phyloP scores from a whole-genome alignment of 2,329 filamentous ascomycete species.

The Calonectria pauciramosa region DNA sequence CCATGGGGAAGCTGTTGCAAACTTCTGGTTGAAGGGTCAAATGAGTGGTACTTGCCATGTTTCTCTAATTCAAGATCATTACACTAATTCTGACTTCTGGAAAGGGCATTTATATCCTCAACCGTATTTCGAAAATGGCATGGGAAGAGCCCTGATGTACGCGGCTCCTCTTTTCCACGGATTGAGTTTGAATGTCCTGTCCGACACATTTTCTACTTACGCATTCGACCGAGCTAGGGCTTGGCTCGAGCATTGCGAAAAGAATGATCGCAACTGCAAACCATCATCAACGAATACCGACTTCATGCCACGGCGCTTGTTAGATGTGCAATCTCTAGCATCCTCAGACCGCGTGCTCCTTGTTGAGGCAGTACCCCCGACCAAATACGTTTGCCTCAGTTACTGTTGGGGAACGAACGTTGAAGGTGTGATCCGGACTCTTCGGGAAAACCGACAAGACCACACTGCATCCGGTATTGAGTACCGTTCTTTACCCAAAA shows the following conservation, averaged over 20 bases:
- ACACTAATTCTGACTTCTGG: not conserved
- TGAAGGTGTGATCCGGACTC: not conserved
- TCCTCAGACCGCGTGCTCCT: not conserved
- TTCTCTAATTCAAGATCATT: not conserved
- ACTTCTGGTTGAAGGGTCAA: not conserved
- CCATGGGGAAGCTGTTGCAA: not conserved
- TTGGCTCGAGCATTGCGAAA: not conserved
- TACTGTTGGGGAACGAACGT: constrained; percentile 9
- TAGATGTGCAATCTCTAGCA: not conserved
- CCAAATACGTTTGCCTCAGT: constrained; percentile 6
- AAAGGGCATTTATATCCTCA: not conserved
- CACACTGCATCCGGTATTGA: not conserved
- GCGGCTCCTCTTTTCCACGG: not conserved
- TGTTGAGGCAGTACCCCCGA: not conserved
- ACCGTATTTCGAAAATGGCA: not conserved
- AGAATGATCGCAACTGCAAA: not conserved
- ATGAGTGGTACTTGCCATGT: not conserved
- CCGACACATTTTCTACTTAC: not conserved
- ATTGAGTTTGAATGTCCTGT: not conserved
- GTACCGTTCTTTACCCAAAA: not conserved
- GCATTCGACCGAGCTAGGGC: not conserved
- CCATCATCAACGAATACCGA: not conserved
- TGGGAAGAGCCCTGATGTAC: not conserved
- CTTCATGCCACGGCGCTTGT: constrained; percentile 1
- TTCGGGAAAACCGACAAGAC: not conserved